Evolutionary conservation across 345 rosid species (phyloP).

Genomic region (Arabis hirsuta): DNA sequence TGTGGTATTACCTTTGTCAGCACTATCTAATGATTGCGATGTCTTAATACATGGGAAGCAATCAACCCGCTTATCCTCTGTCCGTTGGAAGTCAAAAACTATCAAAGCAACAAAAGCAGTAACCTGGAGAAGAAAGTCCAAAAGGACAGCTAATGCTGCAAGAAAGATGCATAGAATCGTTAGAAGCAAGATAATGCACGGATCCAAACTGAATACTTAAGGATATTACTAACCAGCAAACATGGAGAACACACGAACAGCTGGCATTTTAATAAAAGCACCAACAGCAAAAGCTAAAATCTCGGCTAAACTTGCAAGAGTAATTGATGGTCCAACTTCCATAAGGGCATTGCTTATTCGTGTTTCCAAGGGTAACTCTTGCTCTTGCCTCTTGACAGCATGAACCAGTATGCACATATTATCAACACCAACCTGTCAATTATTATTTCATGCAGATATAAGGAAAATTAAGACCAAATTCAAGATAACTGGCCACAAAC

Average conservation of each 20-base stretch:
- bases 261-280: conserved; percentile 95
- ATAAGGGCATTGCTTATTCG: conserved; percentile 93
- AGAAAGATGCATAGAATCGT: conserved; percentile 40
- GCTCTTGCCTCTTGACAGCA: conserved; percentile 91
- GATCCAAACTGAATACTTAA: conserved; percentile 1
- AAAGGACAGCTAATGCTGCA: conserved; percentile 92
- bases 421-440: conserved; percentile 90
- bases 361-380: conserved; percentile 77
- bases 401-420: conserved; percentile 97
- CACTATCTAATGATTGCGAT: conserved; percentile 54
- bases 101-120: conserved; percentile 98
- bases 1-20: conserved; percentile 63
- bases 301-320: conserved; percentile 95
- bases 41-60: conserved; percentile 86
- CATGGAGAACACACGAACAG: conserved; percentile 97
- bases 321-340: conserved; percentile 98
- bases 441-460: conserved; percentile 3
- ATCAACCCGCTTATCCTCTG: conserved; percentile 78
- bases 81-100: conserved; percentile 81
- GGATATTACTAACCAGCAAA: conserved; percentile 74
- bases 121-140: conserved; percentile 96
- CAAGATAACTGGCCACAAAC: not conserved
- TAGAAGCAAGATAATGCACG: conserved; percentile 14
- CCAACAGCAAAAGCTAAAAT: conserved; percentile 97
- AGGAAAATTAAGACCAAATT: conserved; percentile 4